Evolutionary conservation across 148 eudicot species (phyloP), one percentile per base, ranked within the genome.

Genomic region (Suaeda aralocaspica): DNA sequence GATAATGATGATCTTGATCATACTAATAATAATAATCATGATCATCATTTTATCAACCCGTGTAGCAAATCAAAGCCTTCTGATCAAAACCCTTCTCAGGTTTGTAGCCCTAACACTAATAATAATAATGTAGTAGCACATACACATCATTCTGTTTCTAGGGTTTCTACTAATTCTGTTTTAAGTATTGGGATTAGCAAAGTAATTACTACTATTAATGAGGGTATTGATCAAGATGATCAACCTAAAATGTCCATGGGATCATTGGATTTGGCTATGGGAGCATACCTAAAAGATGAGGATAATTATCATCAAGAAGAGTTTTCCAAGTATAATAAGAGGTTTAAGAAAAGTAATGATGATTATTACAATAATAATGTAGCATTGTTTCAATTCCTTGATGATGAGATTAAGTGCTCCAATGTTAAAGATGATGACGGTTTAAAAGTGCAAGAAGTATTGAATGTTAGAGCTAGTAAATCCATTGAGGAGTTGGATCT

Each of bases 401-500:
- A 73, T 30, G 73, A 73, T 26, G 56, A 9, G 30, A 36, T 68
- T 64, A 73, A 44, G 55, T 59, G 60, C 39, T 62, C 77, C 12
- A 69, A 68, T 60, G 34, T 15, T 21, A 60, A 59, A 51, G 28
- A 36, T 5, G 12, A 59, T 24, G 12, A 1, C 65, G 56, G 8
- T 51, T 62, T 59, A 33, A 64, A 36, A 29, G 59, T 45, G 21
- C 30, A 44, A 21, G 30, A 44, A 13, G 48, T 3, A 4, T 30
- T 33, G 51, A 25, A 26, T 64, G 10, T 44, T 13, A 22, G 33
- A 64, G 74, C 45, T 46, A 58, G 53, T 50, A 63, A 73, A 22
- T 53, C 83, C 28, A 30, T 77, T 51, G 84, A 78, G 45, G 86
- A 80, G n/a, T 71, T 88, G 55, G 97, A 91, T 75, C 94, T 91